phyloP scores from a whole-genome alignment of 2,329 filamentous ascomycete species.

The Fusarium torreyae region DNA sequence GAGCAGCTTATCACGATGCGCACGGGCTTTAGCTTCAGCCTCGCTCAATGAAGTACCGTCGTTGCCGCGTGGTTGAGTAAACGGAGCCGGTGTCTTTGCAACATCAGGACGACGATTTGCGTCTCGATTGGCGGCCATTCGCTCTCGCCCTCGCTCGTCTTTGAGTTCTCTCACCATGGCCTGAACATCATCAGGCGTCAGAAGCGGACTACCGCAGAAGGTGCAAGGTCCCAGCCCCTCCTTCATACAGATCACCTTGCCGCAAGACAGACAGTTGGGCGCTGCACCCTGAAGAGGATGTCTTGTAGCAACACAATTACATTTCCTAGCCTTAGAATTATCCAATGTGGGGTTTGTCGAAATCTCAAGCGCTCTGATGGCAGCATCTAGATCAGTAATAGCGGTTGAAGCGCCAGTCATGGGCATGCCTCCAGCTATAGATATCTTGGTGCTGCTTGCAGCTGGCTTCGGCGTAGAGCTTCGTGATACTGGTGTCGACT shows the following conservation, averaged over 20 bases:
- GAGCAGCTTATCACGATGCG: conserved; percentile 85
- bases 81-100: conserved; percentile 72
- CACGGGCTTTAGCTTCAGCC: conserved; percentile 77
- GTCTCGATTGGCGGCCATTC: conserved; percentile 84
- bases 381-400: conserved; percentile 80
- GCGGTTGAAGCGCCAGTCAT: conserved; percentile 87
- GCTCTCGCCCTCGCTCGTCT: conserved; percentile 88
- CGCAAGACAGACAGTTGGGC: conserved; percentile 92
- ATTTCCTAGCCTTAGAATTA: conserved; percentile 73
- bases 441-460: conserved; percentile 73
- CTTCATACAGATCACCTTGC: conserved; percentile 95
- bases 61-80: conserved; percentile 64
- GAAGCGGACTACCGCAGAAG: conserved; percentile 83
- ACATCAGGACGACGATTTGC: conserved; percentile 77
- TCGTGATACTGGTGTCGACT: conserved; percentile 66
- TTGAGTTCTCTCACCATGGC: conserved; percentile 87
- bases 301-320: conserved; percentile 88
- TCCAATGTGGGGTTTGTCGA: conserved; percentile 85
- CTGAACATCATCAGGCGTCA: conserved; percentile 82
- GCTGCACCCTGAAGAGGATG: conserved; percentile 92
- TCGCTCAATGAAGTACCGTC: conserved; percentile 61
- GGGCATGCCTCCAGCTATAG: conserved; percentile 81
- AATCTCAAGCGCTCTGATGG: conserved; percentile 91
- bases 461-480: conserved; percentile 69
- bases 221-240: conserved; percentile 96